Evolutionary conservation across 73 alveolate genomes (phyloP).

Genomic region (Stentor coeruleus): DNA sequence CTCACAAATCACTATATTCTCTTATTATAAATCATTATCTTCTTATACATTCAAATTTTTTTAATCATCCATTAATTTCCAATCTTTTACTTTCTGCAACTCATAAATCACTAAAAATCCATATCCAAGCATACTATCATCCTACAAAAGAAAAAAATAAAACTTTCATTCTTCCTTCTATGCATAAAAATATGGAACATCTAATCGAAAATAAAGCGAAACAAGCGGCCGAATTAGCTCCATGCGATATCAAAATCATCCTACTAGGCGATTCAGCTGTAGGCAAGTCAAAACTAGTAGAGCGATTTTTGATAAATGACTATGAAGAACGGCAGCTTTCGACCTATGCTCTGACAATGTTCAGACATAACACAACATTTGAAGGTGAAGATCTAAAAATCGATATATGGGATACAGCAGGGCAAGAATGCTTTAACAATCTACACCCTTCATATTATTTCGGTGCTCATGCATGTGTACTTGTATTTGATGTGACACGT

Average conservation of each 20-base stretch:
- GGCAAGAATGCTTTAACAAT: constrained; percentile 85
- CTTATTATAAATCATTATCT: no score
- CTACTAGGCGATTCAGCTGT: constrained; percentile 92
- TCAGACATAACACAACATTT: constrained; percentile 58
- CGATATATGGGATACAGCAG: no score
- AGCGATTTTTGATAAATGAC: constrained; percentile 72
- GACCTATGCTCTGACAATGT: constrained; percentile 73
- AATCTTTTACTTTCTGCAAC: no score
- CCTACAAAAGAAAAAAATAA: no score
- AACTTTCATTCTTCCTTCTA: no score
- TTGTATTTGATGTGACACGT: constrained; percentile 92
- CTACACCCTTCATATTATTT: constrained; percentile 87
- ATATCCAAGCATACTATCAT: no score
- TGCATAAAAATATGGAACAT: no score
- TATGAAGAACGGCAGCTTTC: constrained; percentile 53
- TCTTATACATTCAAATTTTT: no score
- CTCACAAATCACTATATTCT: no score
- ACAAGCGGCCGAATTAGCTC: constrained; percentile 47
- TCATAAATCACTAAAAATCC: no score
- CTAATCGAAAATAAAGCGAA: no score
- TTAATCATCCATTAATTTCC: no score
- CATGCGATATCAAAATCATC: constrained; percentile 83
- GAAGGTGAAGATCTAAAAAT: constrained; percentile 69
- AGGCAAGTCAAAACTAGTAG: constrained; percentile 84
- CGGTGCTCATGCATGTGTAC: constrained; percentile 87